A percentile compares a stretch with the other conserved stretches of the same genome.
phyloP scores from a whole-genome alignment of 2,329 filamentous ascomycete species.

The Colletotrichum salicis region DNA sequence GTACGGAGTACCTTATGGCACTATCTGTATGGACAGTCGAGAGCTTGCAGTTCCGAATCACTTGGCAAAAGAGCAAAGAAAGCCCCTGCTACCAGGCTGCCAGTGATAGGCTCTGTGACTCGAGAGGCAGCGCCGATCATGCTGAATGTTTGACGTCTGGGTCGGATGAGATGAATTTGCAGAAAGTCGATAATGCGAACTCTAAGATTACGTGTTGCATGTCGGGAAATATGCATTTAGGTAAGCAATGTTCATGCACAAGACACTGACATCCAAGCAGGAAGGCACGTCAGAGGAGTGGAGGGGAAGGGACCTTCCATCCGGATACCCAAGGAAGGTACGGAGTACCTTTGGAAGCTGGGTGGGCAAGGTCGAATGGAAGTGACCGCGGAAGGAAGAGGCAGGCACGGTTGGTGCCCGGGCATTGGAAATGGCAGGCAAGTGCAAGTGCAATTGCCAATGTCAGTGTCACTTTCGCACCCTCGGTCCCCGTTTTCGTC shows the following conservation, averaged over 20 bases:
- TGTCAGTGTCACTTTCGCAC: not conserved
- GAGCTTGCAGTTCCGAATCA: not conserved
- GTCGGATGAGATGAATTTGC: not conserved
- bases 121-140: constrained; percentile 11
- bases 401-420: not conserved
- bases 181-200: constrained; percentile 23
- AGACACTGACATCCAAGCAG: not conserved
- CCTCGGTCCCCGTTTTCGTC: not conserved
- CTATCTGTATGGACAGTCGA: not conserved
- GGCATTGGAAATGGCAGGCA: not conserved
- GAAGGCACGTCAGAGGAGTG: not conserved
- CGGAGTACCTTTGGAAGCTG: too few relatives aligned
- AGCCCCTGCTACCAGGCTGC: not conserved
- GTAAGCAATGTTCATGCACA: constrained; percentile 18
- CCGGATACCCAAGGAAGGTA: too few relatives aligned
- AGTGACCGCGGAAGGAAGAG: not conserved
- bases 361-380: not conserved
- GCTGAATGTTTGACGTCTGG: constrained; percentile 19
- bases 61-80: not conserved
- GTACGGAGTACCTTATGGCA: too few relatives aligned
- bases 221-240: constrained; percentile 6
- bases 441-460: not conserved
- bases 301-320: not conserved
- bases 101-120: constrained; percentile 19
- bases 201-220: constrained; percentile 8